phyloP scores from a whole-genome alignment of 306 rosid genomes.

The Prunus davidiana region DNA sequence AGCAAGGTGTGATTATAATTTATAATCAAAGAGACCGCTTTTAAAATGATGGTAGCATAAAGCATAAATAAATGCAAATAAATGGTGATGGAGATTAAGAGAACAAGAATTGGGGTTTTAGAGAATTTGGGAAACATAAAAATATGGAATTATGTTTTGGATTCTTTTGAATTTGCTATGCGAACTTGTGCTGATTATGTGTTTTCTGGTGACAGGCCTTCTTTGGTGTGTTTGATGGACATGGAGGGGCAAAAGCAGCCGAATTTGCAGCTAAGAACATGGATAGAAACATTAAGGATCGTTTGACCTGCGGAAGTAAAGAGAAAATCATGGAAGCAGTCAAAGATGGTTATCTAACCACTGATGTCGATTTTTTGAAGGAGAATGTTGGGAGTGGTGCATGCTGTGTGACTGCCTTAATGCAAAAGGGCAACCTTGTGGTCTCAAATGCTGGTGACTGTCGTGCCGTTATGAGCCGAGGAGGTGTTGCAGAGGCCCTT shows the following conservation, averaged over 20 bases:
- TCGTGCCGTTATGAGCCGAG: constrained; percentile 52
- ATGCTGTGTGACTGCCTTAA: constrained; percentile 44
- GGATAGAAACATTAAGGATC: constrained; percentile 29
- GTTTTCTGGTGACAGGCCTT: constrained; percentile 34
- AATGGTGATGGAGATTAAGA: background rate
- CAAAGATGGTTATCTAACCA: constrained; percentile 33
- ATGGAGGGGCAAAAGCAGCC: constrained; percentile 49
- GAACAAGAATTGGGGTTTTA: background rate
- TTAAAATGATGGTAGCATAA: too few species aligned
- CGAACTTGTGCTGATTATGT: constrained; percentile 17
- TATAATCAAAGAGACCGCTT: too few species aligned
- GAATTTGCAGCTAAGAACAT: constrained; percentile 47
- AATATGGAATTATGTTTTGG: background rate
- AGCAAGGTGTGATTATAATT: background rate
- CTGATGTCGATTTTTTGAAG: constrained; percentile 35
- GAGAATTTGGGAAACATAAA: background rate
- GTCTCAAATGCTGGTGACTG: constrained; percentile 56
- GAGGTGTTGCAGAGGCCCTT: constrained; percentile 50
- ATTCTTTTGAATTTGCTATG: background rate
- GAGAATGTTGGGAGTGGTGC: constrained; percentile 39
- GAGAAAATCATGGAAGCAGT: constrained; percentile 36
- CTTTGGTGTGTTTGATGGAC: constrained; percentile 62
- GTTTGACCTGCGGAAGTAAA: constrained; percentile 16
- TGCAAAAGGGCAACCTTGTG: constrained; percentile 33
- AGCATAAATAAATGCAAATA: background rate